Evolutionary conservation across 495 filamentous ascomycete species (phyloP).

Genomic region (Trichocladium uniseriatum): DNA sequence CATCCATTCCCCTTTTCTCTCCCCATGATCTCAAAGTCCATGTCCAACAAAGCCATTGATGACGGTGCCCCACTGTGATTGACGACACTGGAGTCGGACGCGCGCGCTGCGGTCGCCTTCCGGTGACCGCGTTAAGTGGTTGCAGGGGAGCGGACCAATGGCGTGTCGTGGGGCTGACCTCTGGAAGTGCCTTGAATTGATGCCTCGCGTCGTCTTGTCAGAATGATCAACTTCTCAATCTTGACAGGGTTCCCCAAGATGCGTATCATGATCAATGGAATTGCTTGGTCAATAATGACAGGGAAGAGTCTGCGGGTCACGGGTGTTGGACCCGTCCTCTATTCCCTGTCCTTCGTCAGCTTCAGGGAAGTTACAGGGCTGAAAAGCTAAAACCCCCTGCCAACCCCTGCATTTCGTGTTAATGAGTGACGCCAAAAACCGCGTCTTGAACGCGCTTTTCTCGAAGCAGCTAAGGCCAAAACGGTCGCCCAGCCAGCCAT

Average conservation of each 20-base stretch:
- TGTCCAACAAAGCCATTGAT: neutral
- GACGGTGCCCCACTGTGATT: neutral
- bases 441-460: constrained; percentile 16
- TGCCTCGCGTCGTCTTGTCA: no score
- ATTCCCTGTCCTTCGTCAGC: no score
- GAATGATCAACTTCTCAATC: neutral
- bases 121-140: constrained; percentile 6
- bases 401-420: constrained; percentile 7
- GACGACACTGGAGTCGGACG: neutral
- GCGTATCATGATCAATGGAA: neutral
- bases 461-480: constrained; percentile 3
- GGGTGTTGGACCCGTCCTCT: no score
- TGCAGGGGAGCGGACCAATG: constrained; percentile 10
- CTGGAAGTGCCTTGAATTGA: no score
- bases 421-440: constrained; percentile 21
- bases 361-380: neutral
- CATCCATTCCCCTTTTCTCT: no score
- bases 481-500: constrained; percentile 5
- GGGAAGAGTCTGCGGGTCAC: neutral
- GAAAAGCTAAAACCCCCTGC: neutral
- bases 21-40: no score
- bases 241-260: neutral
- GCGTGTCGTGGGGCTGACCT: constrained; percentile 5
- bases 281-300: neutral
- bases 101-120: no score